Base-by-base conservation (phyloP, 331 rosid species). In the Telfairia occidentalis region DNA sequence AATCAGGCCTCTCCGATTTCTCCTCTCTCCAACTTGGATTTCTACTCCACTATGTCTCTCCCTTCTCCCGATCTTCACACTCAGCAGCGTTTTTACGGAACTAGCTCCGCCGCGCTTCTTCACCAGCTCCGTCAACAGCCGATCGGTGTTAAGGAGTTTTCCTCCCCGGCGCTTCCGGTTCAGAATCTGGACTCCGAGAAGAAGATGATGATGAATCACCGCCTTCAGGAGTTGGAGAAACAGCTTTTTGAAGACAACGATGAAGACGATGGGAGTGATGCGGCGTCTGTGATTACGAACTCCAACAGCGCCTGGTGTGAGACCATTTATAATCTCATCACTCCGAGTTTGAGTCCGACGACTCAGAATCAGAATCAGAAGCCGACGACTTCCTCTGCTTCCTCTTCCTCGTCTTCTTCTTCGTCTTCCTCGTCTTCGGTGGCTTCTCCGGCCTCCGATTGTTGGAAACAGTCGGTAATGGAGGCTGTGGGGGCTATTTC, bases 161-260 rank as follows among this genome's bases (percentile, higher is more conserved):
- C n/a, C n/a, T n/a, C n/a, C 30, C 18, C 37, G 1, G 5, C 75
- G 13, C 2, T 73, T 10, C 78, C 84, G 21, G 24, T 75, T 21
- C 90, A 60, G 61, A 84, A 67, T 75, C 78, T 79, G 57, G 80
- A 11, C 0, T 11, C 91, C 0, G 88, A 87, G 37, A 84, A 86
- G 82, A 88, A 87, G 79, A 78, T 77, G 63, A 79, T 79, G 52
- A 86, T 90, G 72, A 83, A 87, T 63, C 73, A 83, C 48, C 69
- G 83, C 40, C 85, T 92, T 16, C 89, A 52, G 72, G 96, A 90
- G 80, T 64, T 90, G 64, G 97, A 87, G 65, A 90, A 92, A n/a
- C 87, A 90, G 81, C 92, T 92, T 57, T 83, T 90, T 6, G 96
- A 92, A 48, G 97, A 92, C 21, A 82, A 76, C 75, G 96, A 92